Percentiles rank a stretch among this genome's conserved stretches.
These are phyloP conservation scores for Euphorbia lathyris DNA, from an alignment of 345 rosid species.

Conservation along the genomic window DNA sequence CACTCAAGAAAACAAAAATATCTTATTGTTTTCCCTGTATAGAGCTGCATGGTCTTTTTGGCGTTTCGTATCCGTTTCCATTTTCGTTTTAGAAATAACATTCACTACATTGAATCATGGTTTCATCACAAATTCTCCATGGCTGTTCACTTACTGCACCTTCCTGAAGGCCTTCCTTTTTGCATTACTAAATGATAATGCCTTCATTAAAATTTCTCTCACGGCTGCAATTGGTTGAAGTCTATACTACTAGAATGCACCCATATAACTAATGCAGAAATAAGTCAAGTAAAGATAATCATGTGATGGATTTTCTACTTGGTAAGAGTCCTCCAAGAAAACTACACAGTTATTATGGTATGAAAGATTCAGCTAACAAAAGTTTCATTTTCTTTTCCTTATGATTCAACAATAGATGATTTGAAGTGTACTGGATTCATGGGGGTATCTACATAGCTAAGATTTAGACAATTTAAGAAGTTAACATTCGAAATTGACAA, in stretches of 20 bases:
- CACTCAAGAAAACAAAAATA: not conserved
- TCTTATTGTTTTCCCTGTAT: too few relatives aligned
- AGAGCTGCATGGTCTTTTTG: too few relatives aligned
- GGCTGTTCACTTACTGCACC: not conserved
- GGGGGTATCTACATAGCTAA: not conserved
- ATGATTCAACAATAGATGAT: too few relatives aligned
- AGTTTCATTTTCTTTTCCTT: too few relatives aligned
- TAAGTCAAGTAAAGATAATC: not conserved
- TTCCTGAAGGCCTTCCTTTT: not conserved
- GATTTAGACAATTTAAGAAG: not conserved
- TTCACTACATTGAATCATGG: not conserved
- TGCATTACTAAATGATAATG: not conserved
- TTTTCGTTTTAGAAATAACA: too few relatives aligned
- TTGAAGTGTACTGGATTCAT: not conserved
- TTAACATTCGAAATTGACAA: not conserved
- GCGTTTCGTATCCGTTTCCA: too few relatives aligned
- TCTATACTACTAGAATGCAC: not conserved
- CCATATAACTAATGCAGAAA: not conserved
- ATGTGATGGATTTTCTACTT: not conserved
- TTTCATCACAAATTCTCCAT: too few relatives aligned
- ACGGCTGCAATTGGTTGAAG: not conserved
- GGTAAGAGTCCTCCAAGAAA: not conserved
- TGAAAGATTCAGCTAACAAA: not conserved
- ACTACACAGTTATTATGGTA: not conserved
- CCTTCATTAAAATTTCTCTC: not conserved